phyloP scores from a whole-genome alignment of 129 eudicot genomes.

The Escallonia rubra region DNA sequence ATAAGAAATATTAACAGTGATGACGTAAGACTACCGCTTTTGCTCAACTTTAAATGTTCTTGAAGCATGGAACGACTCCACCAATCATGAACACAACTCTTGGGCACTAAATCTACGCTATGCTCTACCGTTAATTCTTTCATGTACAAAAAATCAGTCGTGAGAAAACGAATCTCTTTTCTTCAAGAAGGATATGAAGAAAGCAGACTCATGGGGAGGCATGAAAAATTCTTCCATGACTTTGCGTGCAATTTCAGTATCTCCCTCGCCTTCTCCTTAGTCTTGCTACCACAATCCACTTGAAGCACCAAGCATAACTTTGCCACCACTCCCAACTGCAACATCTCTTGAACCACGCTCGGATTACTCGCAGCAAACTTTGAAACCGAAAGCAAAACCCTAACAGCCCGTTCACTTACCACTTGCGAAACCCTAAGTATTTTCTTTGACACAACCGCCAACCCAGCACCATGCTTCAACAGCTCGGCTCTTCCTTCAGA shows the following conservation, averaged over 20 bases:
- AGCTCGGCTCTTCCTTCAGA: constrained; percentile 49
- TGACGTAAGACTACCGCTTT: no score
- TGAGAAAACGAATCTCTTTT: neutral
- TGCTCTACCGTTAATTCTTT: no score
- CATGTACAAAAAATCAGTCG: no score
- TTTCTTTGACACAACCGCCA: constrained; percentile 41
- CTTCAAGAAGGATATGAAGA: constrained; percentile 27
- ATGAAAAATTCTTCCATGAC: constrained; percentile 39
- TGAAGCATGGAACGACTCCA: no score
- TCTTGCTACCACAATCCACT: constrained; percentile 37
- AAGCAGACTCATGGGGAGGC: constrained; percentile 14
- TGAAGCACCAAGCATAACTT: constrained; percentile 45
- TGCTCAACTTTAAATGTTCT: no score
- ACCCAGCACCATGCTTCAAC: constrained; percentile 37
- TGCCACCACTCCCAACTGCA: constrained; percentile 41
- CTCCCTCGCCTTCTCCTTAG: constrained; percentile 38
- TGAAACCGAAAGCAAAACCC: constrained; percentile 21
- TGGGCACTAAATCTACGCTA: no score
- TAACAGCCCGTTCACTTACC: constrained; percentile 41
- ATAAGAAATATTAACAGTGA: no score
- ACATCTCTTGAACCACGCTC: constrained; percentile 36
- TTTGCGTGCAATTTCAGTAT: constrained; percentile 36
- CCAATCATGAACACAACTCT: no score
- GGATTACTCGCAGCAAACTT: constrained; percentile 21
- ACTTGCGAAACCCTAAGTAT: constrained; percentile 34